Conservation (phyloP, 345 rosid genomes). For the Melastoma malabathricum region DNA sequence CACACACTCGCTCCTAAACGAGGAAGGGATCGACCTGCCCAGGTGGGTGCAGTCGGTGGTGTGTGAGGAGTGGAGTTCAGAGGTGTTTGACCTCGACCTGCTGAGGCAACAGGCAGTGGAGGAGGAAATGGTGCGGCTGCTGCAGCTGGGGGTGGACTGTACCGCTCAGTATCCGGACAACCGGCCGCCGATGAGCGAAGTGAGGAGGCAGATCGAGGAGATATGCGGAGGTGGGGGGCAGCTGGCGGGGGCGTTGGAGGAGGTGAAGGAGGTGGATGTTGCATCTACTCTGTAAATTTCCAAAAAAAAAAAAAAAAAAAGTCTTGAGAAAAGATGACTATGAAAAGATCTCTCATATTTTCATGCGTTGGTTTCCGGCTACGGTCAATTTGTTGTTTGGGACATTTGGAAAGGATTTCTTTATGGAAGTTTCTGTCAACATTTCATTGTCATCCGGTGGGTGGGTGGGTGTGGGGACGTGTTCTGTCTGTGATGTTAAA, state of each 20-base stretch:
- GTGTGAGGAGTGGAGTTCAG: conserved; percentile 44
- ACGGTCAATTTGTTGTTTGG: too few species aligned
- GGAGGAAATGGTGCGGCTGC: conserved; percentile 56
- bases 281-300: conserved; percentile 20
- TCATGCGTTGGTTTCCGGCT: too few species aligned
- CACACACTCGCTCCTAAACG: conserved; percentile 26
- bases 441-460: too few species aligned
- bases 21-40: conserved; percentile 42
- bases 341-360: too few species aligned
- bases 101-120: conserved; percentile 43
- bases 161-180: conserved; percentile 53
- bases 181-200: conserved; percentile 52
- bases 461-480: too few species aligned
- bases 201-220: conserved; percentile 35
- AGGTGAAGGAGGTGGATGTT: conserved; percentile 8
- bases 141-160: conserved; percentile 56
- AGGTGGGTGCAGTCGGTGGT: conserved; percentile 46
- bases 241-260: conserved; percentile 12
- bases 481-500: too few species aligned
- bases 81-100: conserved; percentile 55
- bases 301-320: too few species aligned
- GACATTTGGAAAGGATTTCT: too few species aligned
- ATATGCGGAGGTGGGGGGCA: too few species aligned
- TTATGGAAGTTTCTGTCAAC: too few species aligned
- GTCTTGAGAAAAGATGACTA: too few species aligned